Base-by-base conservation (phyloP, 176 grass and related monocot species). In the Oryza coarctata region DNA sequence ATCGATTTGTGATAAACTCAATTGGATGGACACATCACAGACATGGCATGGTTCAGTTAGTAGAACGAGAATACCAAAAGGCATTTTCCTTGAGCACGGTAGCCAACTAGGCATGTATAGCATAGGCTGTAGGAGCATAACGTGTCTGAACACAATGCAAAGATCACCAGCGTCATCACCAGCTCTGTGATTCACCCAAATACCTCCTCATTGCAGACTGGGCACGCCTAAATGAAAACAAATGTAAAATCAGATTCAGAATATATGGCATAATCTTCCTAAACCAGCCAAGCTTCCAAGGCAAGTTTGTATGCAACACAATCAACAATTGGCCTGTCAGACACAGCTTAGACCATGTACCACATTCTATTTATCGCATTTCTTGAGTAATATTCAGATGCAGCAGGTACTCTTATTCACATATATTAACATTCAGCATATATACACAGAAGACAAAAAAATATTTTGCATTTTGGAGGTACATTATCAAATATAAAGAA, bases 131-230 rank as follows among this genome's bases (percentile, higher is more conserved):
- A 75, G 67, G 44, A 31, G 71, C 47, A 31, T n/a, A 80, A 62
- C 12, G 27, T 75, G 57, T 76, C 64, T 43, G 12, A 30, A 80
- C 30, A 44, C n/a, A 66, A 25, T 12, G 72, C 3, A 45, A 15
- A n/a, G 22, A 73, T 34, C 70, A 12, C 43, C 36, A 73, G 12
- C 28, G 63, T 69, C 29, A 1, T 40, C 57, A 50, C 73, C 5
- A 49, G 17, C 62, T 29, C 75, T 50, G 3, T n/a, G 20, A 15
- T 35, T 86, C 66, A 92, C 30, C 93, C 93, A 71, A 93, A 95
- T 68, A 95, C 90, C 86, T 92, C 93, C 78, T 87, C 88, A 28
- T 76, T 84, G 88, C 93, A 95, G 13, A 95, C 76, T 5, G 93
- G 93, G 80, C 93, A 95, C 73, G 84, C 88, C 93, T 95, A 88